Evolutionary conservation across 257 asterid species (phyloP).

Genomic region (Primulina eburnea): DNA sequence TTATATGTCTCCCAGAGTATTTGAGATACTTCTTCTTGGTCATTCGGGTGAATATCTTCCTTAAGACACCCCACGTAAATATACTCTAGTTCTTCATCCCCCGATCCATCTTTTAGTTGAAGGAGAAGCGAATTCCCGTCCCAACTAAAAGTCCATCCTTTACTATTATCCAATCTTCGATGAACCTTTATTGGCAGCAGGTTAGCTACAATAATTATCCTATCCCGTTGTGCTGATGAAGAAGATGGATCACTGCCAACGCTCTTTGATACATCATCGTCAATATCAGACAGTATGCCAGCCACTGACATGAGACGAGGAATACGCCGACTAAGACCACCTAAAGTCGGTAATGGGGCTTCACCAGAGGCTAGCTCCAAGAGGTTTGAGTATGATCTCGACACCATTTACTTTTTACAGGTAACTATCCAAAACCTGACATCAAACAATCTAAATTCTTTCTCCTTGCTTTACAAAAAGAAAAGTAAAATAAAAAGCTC

Average conservation of each 20-base stretch:
- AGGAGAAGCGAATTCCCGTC: constrained; percentile 51
- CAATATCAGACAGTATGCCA: constrained; percentile 54
- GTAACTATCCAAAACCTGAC: constrained; percentile 21
- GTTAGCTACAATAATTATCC: constrained; percentile 56
- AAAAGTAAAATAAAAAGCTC: too few relatives aligned
- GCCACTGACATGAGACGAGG: constrained; percentile 55
- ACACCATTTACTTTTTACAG: constrained; percentile 33
- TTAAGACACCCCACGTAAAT: constrained; percentile 59
- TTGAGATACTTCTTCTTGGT: constrained; percentile 55
- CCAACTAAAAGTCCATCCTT: constrained; percentile 55
- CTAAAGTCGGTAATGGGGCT: constrained; percentile 37
- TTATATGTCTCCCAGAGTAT: constrained; percentile 49
- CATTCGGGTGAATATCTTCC: constrained; percentile 54
- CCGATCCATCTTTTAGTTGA: constrained; percentile 48
- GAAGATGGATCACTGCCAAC: constrained; percentile 47
- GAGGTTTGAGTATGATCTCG: constrained; percentile 56
- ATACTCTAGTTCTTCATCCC: constrained; percentile 50
- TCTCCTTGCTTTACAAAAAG: background rate
- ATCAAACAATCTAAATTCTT: constrained; percentile 23
- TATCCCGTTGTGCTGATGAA: constrained; percentile 44
- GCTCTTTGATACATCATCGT: constrained; percentile 48
- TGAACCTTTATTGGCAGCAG: constrained; percentile 51
- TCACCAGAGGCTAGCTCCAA: constrained; percentile 58
- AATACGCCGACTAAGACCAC: constrained; percentile 39
- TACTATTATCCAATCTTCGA: constrained; percentile 33